Evolutionary conservation across 1,139 yeast species (phyloP).

Genomic region (Nematodospora anomalae): DNA sequence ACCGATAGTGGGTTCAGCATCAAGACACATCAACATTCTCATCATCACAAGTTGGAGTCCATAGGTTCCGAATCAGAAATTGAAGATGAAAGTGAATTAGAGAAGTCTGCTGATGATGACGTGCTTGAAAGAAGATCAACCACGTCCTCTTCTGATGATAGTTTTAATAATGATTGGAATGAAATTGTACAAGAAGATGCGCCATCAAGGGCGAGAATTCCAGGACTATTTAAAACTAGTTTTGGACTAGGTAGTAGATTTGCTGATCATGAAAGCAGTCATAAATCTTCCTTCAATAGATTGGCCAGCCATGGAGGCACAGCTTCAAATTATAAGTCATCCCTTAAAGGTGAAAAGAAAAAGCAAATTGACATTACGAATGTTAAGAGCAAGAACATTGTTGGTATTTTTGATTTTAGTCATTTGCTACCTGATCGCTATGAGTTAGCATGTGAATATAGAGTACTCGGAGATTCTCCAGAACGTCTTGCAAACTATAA

Average conservation of each 20-base stretch:
- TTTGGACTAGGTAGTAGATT: constrained; percentile 41
- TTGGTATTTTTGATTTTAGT: constrained; percentile 64
- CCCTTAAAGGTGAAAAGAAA: constrained; percentile 19
- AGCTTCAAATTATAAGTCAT: constrained; percentile 30
- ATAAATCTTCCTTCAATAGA: constrained; percentile 23
- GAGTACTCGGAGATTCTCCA: constrained; percentile 66
- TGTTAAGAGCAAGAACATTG: constrained; percentile 47
- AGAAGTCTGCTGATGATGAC: constrained; percentile 19
- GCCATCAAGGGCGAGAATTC: constrained; percentile 44
- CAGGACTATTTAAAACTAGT: constrained; percentile 44
- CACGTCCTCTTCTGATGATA: constrained; percentile 40
- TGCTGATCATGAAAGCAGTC: constrained; percentile 18
- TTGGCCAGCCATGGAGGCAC: constrained; percentile 30
- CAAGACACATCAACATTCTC: constrained; percentile 17
- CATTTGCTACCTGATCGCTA: constrained; percentile 74
- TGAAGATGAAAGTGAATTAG: constrained; percentile 14
- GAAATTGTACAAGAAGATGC: constrained; percentile 48
- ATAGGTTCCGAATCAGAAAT: constrained; percentile 16
- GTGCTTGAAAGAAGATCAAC: constrained; percentile 10
- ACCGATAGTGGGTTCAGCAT: constrained; percentile 41
- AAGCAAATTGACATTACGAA: constrained; percentile 15
- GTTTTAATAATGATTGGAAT: constrained; percentile 54
- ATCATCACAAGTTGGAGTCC: constrained; percentile 16
- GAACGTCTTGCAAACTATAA: constrained; percentile 68
- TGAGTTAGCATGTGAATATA: constrained; percentile 76